Evolutionary conservation across 2,329 filamentous ascomycete genomes (phyloP), one percentile per base, ranked within the genome.

Genomic region (Didymella pomorum): DNA sequence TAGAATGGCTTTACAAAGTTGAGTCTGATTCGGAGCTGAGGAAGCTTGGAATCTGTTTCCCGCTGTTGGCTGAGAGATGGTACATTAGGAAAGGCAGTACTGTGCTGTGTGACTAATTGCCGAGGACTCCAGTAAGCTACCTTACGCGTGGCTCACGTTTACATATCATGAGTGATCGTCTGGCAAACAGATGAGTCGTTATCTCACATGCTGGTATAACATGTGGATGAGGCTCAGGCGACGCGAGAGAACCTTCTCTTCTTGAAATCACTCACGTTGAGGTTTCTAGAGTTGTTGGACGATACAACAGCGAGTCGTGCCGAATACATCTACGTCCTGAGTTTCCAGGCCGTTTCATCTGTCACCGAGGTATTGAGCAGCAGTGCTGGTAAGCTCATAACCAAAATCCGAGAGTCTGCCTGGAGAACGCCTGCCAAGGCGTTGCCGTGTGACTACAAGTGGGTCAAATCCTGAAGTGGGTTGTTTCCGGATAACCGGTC

Each of bases 381-480:
- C 12, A 14, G 20, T 21, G 20, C 9, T 23, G 20, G 11, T 41
- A 21, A 41, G 20, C 37, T 8, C 37, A 21, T 41, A 12, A n/a
- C 21, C 18, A 41, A 18, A 11, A 5, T 11, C 3, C 10, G 9
- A 21, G 20, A 41, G 4, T 51, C 48, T 42, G 48, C 48, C 48
- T 51, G 25, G n/a, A 16, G 26, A 42, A 42, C 35, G 48, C 48
- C 48, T 51, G 48, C n/a, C 48, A 51, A 42, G 25, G 29, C 48
- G 48, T 51, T 50, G 31, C 35, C 25, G 6, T 41, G 47, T 9
- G 16, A 50, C 35, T 14, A 23, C 16, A 31, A 10, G 35, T 23
- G 48, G 35, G 18, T 51, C 48, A 14, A 31, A 28, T 51, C 25
- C 35, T 42, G 23, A 31, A 28, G 3, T n/a, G 7, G 37, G 25